A percentile compares a stretch with the other conserved stretches of the same genome.
Conservation (phyloP, 495 filamentous ascomycete genomes). For the Lindgomyces ingoldianus region DNA sequence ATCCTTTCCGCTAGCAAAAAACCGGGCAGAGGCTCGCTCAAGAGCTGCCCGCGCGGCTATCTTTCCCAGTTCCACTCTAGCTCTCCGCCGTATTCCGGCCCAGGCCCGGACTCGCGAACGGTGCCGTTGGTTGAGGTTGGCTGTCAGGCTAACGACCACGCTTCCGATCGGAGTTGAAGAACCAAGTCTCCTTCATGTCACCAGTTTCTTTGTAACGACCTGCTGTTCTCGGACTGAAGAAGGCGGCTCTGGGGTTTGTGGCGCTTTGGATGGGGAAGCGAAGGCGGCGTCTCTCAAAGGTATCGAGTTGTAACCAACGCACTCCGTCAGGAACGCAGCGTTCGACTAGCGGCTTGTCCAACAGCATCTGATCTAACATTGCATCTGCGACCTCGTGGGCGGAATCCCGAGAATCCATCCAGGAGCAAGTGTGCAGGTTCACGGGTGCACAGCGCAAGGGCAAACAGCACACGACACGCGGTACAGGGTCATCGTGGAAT, state of each 20-base stretch:
- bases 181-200: background rate
- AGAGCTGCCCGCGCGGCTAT: conserved; percentile 10
- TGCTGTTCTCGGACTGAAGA: background rate
- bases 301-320: background rate
- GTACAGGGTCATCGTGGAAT: conserved; percentile 7
- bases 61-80: conserved; percentile 9
- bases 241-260: background rate
- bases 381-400: background rate
- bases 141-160: conserved; percentile 10
- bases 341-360: background rate
- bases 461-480: background rate
- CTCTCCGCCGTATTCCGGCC: conserved; percentile 6
- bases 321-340: background rate
- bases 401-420: background rate
- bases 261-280: conserved; percentile 1
- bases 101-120: background rate
- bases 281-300: background rate
- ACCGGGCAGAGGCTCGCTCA: background rate
- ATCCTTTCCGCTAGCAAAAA: no score
- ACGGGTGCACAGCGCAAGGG: background rate
- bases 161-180: background rate
- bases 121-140: background rate
- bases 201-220: background rate
- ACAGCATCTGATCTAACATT: background rate
- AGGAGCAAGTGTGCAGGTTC: background rate